Percentiles rank a stretch among this genome's conserved stretches.
These are phyloP conservation scores for Ogataea salicorniae DNA, from an alignment of 805 yeast species.

Conservation along the genomic window DNA sequence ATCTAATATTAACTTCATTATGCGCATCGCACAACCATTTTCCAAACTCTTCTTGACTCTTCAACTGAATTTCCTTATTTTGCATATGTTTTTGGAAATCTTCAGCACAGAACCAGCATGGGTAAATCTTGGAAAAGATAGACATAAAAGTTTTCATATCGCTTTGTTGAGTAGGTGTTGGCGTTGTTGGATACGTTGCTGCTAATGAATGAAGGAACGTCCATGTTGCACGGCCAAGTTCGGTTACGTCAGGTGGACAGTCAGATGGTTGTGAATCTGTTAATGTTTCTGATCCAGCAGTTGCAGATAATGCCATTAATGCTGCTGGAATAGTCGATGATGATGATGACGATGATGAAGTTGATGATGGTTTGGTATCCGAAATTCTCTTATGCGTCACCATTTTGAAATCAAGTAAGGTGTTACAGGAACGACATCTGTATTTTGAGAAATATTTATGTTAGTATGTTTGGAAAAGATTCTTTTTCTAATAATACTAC, in stretches of 20 bases:
- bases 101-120: constrained; percentile 89
- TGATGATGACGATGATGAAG: neutral
- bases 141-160: constrained; percentile 68
- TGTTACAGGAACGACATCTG: constrained; percentile 80
- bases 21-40: constrained; percentile 94
- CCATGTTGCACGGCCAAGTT: constrained; percentile 86
- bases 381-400: constrained; percentile 36
- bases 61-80: constrained; percentile 50
- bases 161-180: constrained; percentile 54
- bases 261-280: constrained; percentile 27
- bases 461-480: neutral
- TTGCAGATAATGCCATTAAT: constrained; percentile 13
- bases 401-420: constrained; percentile 71
- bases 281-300: too few relatives aligned
- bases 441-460: neutral
- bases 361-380: constrained; percentile 5
- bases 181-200: constrained; percentile 76
- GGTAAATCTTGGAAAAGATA: constrained; percentile 76
- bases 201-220: constrained; percentile 86
- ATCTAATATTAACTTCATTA: constrained; percentile 80
- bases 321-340: constrained; percentile 7
- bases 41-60: constrained; percentile 73
- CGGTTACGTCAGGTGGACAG: constrained; percentile 83
- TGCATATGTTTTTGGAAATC: constrained; percentile 67
- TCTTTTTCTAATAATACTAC: too few relatives aligned